A percentile compares a stretch with the other conserved stretches of the same genome.
Conservation (phyloP, 331 rosid genomes). For the Cucumis variabilis region DNA sequence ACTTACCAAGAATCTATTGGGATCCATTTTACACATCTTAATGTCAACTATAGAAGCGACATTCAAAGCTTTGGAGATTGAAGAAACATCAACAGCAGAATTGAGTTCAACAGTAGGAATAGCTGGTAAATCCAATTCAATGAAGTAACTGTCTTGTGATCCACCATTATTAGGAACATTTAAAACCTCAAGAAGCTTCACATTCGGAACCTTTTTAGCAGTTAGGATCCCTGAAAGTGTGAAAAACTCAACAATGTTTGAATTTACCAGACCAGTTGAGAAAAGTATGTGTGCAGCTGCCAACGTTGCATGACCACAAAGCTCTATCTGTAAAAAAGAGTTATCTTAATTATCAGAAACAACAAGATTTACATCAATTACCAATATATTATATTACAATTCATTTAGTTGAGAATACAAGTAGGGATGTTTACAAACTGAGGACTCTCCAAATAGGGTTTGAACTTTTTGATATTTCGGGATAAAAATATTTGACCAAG, state of each 20-base stretch:
- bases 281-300: slow-evolving; percentile 76
- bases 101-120: slow-evolving; percentile 47
- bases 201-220: slow-evolving; percentile 48
- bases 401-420: background rate
- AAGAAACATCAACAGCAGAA: slow-evolving; percentile 47
- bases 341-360: background rate
- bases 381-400: background rate
- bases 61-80: slow-evolving; percentile 53
- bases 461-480: too few relatives aligned
- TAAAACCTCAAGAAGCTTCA: slow-evolving; percentile 15
- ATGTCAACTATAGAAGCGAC: slow-evolving; percentile 62
- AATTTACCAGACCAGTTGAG: slow-evolving; percentile 54
- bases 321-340: slow-evolving; percentile 55
- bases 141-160: slow-evolving; percentile 43
- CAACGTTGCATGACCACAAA: slow-evolving; percentile 93
- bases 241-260: slow-evolving; percentile 56
- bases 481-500: too few relatives aligned
- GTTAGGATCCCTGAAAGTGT: slow-evolving; percentile 75
- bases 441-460: too few relatives aligned
- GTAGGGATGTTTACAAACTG: too few relatives aligned
- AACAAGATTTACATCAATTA: background rate
- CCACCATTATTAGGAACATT: slow-evolving; percentile 38
- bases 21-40: slow-evolving; percentile 37
- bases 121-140: slow-evolving; percentile 73
- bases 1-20: slow-evolving; percentile 71